Percentiles rank a stretch among this genome's conserved stretches.
Conservation (phyloP, 768 basidiomycete species). For the Pisolithus sp. region DNA sequence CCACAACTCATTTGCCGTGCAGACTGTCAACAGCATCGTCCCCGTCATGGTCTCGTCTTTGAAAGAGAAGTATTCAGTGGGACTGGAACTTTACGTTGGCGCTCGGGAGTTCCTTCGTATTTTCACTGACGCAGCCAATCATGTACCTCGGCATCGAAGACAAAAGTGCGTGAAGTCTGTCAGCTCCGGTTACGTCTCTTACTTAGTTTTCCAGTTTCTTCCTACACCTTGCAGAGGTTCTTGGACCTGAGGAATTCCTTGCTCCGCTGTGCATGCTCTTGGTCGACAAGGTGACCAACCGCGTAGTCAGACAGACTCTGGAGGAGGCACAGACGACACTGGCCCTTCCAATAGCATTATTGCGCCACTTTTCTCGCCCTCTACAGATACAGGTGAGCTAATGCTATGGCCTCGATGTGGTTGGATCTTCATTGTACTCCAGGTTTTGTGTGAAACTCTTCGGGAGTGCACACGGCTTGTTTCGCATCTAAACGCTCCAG, state of each 20-base stretch:
- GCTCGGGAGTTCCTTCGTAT: constrained; percentile 80
- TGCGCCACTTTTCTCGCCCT: constrained; percentile 46
- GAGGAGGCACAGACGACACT: constrained; percentile 57
- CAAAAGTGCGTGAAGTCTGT: constrained; percentile 52
- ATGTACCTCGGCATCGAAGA: constrained; percentile 90
- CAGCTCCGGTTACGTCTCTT: neutral
- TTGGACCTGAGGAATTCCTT: constrained; percentile 77
- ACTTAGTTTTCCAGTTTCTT: constrained; percentile 60
- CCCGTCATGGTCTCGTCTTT: constrained; percentile 87
- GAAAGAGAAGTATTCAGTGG: constrained; percentile 45
- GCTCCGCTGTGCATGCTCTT: constrained; percentile 80
- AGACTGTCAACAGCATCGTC: constrained; percentile 92
- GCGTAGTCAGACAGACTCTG: constrained; percentile 54
- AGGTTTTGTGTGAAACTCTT: constrained; percentile 62
- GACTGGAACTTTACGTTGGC: constrained; percentile 57
- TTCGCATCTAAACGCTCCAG: constrained; percentile 33
- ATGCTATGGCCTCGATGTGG: neutral
- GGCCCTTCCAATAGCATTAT: constrained; percentile 57
- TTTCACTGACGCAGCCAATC: constrained; percentile 88
- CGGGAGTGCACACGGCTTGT: constrained; percentile 60
- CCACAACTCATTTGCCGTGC: neutral
- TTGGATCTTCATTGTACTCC: neutral
- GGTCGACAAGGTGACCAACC: constrained; percentile 69
- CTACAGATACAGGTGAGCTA: constrained; percentile 48
- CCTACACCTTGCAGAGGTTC: constrained; percentile 73